Conservation (phyloP, 202 grass and related monocot species). For the Setaria viridis region DNA sequence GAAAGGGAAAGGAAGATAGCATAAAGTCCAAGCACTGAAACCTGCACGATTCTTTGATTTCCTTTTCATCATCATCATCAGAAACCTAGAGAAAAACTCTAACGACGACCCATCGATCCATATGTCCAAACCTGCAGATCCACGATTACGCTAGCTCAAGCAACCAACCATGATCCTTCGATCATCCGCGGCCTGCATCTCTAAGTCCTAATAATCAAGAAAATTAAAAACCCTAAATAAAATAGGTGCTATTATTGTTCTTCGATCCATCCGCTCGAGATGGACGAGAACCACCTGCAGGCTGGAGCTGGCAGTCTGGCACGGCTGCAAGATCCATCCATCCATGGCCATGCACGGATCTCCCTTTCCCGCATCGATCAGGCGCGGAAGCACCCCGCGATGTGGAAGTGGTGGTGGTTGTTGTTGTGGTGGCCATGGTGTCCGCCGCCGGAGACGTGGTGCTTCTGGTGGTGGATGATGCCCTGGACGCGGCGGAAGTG, state of each 20-base stretch:
- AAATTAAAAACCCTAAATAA: not conserved
- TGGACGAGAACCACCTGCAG: not conserved
- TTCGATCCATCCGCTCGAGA: not conserved
- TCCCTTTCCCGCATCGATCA: not conserved
- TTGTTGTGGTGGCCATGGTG: slow-evolving; percentile 25
- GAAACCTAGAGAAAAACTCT: not conserved
- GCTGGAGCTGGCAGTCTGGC: no score
- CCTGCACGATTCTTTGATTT: slow-evolving; percentile 43
- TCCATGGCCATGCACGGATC: not conserved
- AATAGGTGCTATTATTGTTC: slow-evolving; percentile 8
- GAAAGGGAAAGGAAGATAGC: not conserved
- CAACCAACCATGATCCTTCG: slow-evolving; percentile 44
- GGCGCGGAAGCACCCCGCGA: slow-evolving; percentile 72
- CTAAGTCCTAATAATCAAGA: slow-evolving; percentile 29
- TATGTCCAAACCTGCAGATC: slow-evolving; percentile 44
- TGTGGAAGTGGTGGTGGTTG: slow-evolving; percentile 63
- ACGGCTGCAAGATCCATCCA: not conserved
- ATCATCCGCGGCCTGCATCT: slow-evolving; percentile 20
- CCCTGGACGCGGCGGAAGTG: slow-evolving; percentile 82
- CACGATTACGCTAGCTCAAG: slow-evolving; percentile 1
- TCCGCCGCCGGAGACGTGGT: not conserved
- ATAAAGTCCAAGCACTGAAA: slow-evolving; percentile 52
- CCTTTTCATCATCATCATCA: slow-evolving; percentile 37
- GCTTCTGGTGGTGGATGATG: slow-evolving; percentile 65
- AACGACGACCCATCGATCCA: slow-evolving; percentile 1